Evolutionary conservation across 2,329 filamentous ascomycete species (phyloP).

Genomic region (Neonectria magnoliae): DNA sequence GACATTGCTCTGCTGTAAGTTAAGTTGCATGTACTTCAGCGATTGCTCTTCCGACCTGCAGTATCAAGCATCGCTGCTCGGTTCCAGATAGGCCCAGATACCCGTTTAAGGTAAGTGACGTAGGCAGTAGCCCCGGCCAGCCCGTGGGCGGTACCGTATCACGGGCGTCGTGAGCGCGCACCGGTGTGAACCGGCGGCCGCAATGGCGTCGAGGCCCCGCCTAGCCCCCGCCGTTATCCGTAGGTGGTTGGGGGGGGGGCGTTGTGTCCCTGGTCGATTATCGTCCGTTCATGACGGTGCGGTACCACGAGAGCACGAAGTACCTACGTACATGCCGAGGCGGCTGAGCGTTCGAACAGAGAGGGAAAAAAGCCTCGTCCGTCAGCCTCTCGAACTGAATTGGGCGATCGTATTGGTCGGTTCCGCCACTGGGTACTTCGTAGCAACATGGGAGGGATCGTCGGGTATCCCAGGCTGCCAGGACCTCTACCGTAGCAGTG

Average conservation of each 20-base stretch:
- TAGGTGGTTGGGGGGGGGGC: background rate
- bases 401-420: background rate
- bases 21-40: background rate
- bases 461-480: background rate
- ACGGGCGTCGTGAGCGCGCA: background rate
- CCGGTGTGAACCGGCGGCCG: conserved; percentile 3
- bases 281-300: conserved; percentile 1
- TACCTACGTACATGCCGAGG: background rate
- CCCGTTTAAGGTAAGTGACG: conserved; percentile 1
- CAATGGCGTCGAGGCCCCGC: background rate
- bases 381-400: background rate
- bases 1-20: background rate
- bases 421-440: background rate
- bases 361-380: background rate
- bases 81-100: background rate
- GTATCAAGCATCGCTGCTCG: background rate
- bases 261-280: background rate
- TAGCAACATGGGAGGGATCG: background rate
- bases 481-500: background rate
- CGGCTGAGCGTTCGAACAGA: background rate
- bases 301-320: background rate
- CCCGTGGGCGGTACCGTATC: background rate
- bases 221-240: conserved; percentile 1
- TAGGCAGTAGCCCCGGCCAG: background rate
- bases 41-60: background rate